Conservation (phyloP, 1,284 basidiomycete genomes). For the Exobasidium cylindrosporum region DNA sequence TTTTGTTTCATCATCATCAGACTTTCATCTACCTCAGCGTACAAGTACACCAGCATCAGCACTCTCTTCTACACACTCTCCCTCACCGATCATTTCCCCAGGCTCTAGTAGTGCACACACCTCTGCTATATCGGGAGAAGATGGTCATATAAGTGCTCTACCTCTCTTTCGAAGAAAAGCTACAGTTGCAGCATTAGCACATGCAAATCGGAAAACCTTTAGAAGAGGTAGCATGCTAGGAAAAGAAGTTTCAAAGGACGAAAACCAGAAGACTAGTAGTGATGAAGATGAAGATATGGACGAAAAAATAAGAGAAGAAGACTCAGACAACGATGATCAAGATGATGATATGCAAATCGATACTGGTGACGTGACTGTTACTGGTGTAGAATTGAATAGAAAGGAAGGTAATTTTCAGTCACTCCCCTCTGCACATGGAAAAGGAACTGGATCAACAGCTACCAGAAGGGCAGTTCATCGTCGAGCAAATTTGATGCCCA, state of each 20-base stretch:
- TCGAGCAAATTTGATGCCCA: conserved; percentile 23
- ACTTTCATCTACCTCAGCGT: conserved; percentile 6
- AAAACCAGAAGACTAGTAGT: conserved; percentile 21
- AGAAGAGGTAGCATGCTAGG: conserved; percentile 40
- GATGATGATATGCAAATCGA: conserved; percentile 13
- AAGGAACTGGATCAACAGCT: conserved; percentile 22
- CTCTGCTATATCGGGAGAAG: no score
- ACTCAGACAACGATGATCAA: conserved; percentile 19
- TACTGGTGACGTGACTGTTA: conserved; percentile 9
- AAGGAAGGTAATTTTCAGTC: conserved; percentile 18
- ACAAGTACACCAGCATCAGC: neutral
- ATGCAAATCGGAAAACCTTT: conserved; percentile 12
- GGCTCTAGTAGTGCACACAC: no score
- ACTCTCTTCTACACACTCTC: neutral
- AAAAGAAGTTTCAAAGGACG: conserved; percentile 32
- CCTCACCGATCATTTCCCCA: no score
- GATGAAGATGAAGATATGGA: conserved; percentile 16
- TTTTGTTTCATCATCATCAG: neutral
- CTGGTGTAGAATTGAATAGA: conserved; percentile 10
- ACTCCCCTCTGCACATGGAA: conserved; percentile 5
- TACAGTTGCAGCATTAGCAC: conserved; percentile 1
- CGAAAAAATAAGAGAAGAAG: conserved; percentile 13
- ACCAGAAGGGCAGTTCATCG: conserved; percentile 23
- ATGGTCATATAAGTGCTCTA: no score
- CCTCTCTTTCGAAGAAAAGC: conserved; percentile 10